phyloP scores from a whole-genome alignment of 257 asterid species.

The Henckelia pumila region DNA sequence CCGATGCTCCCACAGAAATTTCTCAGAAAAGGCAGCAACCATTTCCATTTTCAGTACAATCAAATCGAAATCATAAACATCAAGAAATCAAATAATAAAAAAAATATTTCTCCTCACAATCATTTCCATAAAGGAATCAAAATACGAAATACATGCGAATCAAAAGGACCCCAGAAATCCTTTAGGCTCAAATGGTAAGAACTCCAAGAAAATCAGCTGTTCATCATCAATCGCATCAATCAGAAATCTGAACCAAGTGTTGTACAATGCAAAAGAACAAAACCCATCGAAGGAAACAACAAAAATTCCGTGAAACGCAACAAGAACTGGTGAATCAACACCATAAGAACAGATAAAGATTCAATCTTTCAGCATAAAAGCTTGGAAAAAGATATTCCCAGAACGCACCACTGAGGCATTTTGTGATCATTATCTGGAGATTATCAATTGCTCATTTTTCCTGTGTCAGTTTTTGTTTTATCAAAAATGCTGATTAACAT shows the following conservation, averaged over 20 bases:
- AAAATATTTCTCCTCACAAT: conserved; percentile 2
- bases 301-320: conserved; percentile 22
- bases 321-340: conserved; percentile 23
- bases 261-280: conserved; percentile 17
- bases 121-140: conserved; percentile 4
- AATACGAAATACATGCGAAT: neutral
- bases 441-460: neutral
- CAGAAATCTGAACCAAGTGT: conserved; percentile 18
- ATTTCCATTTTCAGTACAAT: conserved; percentile 3
- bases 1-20: conserved; percentile 13
- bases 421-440: neutral
- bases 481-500: conserved; percentile 25
- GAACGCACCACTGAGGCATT: conserved; percentile 2
- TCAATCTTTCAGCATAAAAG: conserved; percentile 21
- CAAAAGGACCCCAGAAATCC: conserved; percentile 19
- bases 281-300: conserved; percentile 21
- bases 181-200: conserved; percentile 10
- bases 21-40: conserved; percentile 10
- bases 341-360: conserved; percentile 15
- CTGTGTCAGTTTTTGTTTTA: conserved; percentile 24
- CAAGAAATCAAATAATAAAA: neutral
- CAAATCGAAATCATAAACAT: neutral
- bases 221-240: conserved; percentile 25
- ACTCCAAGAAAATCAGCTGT: conserved; percentile 24
- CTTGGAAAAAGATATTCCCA: conserved; percentile 2